phyloP scores from a whole-genome alignment of 306 rosid species.

The Mimosa pudica region DNA sequence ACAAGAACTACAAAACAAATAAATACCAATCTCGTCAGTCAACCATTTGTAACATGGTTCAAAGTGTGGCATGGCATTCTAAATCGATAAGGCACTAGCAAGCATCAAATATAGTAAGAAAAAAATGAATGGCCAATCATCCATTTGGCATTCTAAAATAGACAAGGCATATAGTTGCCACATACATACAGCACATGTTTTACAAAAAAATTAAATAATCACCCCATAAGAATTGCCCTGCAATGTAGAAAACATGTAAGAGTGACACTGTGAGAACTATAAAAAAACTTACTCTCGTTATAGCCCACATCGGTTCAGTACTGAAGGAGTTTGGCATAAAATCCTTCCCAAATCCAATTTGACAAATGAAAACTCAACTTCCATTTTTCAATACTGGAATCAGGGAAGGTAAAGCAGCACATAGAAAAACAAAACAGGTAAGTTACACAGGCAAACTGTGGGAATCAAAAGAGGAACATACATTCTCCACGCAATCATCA shows the following conservation, averaged over 20 bases:
- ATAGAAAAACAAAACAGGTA: neutral
- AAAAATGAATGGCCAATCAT: neutral
- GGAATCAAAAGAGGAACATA: neutral
- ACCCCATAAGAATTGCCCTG: neutral
- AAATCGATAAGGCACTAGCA: neutral
- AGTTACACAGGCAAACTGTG: neutral
- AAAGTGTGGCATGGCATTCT: neutral
- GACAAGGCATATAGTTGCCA: neutral
- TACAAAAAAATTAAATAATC: conserved; percentile 1
- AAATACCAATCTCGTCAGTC: neutral
- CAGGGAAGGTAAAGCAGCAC: neutral
- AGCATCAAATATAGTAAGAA: too few species aligned
- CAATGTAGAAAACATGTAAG: neutral
- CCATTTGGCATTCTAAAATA: neutral
- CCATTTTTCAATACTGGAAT: neutral
- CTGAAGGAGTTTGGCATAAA: neutral
- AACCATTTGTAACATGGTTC: neutral
- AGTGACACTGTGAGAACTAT: neutral
- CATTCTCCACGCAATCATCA: neutral
- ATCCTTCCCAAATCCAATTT: neutral
- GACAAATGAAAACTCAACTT: neutral
- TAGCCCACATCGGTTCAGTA: neutral
- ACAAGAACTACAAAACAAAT: neutral
- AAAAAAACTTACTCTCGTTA: neutral
- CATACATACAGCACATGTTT: neutral